Evolutionary conservation across 306 rosid genomes (phyloP), one percentile per base, ranked within the genome.

Genomic region (Corylus heterophylla): DNA sequence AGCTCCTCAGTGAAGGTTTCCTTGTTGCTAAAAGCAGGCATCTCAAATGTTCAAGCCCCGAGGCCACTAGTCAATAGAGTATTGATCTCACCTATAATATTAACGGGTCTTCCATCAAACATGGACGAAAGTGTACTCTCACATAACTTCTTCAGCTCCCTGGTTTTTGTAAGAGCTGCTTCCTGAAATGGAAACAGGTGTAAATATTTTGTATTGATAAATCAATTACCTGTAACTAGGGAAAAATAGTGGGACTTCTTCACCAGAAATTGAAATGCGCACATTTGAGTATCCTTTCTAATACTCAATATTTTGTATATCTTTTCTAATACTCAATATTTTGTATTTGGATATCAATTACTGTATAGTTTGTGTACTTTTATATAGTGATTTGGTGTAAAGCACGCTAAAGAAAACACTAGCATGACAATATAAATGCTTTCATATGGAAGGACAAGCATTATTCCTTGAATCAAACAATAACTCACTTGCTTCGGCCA

Each of bases 31-130:
- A 8, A 39, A 7, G 25, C 69, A 52, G 54, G 25, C 29, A 70
- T 79, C 78, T 12, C 39, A 39, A 42, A 29, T 8, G 25, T 69
- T 84, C 82, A 94, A 16, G 91, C 90, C 78, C 91, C 90, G 71
- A 87, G 79, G 74, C 94, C 92, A 77, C 97, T 91, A 29, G 85
- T 79, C 79, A 90, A 68, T 44, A 89, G 70, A 31, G 90, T 35
- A 62, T 92, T 94, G 63, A 94, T 92, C 81, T 94, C 98, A n/a
- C 98, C 98, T n/a, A 92, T 94, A 75, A 94, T 90, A 84, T 90
- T 88, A 48, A 94, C 97, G 18, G 94, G 96, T 54, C 98, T 90
- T 74, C 97, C 98, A 75, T 94, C 94, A 80, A 94, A 94, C 96
- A 90, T 87, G 81, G 96, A 90, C 39, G 97, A 92, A 66, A 89